Base-by-base conservation (phyloP, 345 rosid genomes). In the Capsella bursapastoris region DNA sequence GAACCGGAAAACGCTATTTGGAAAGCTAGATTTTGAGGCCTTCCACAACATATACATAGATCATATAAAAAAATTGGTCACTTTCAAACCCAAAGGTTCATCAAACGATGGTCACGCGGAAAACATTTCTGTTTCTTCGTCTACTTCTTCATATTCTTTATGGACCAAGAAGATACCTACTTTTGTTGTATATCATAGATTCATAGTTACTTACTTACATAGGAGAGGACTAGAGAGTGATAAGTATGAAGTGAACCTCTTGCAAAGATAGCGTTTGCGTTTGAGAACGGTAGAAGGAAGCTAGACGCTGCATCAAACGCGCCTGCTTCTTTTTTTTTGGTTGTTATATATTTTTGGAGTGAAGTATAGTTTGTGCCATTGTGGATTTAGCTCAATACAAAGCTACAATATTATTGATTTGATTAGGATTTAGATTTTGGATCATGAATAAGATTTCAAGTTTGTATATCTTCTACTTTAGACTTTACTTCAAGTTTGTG, bases 1-100 rank as follows among this genome's bases (percentile, higher is more conserved):
- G 96, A 89, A 76, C 90, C 88, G 0, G 84, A 89, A 2, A 89
- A 82, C 37, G 89, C 92, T 32, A 86, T 95, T 66, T 95, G 99
- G 99, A 91, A 85, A 68, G 85, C 96, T 2, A 83, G 78, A 70
- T 95, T 95, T 86, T 94, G 84, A 84, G 79, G 67, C 58, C 12
- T 66, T 8, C 43, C 22, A 11, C 68, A 10, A 69, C 70, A 61
- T 43, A 76, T 44, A 69, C 5, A 71, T 74, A 66, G 65, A 48
- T 38, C 44, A 57, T 57, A 57, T 27, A 74, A 16, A 51, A 49
- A 52, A 51, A 0, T 1, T 40, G 13, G 40, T 61, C 45, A 16
- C 3, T 56, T 44, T 14, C 9, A 57, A 56, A 47, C 13, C 51
- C n/a, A 27, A 68, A 29, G n/a, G 58, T 70, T 41, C 78, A 58